Evolutionary conservation across 495 filamentous ascomycete species (phyloP).

Genomic region (Penicillium subrubescens): DNA sequence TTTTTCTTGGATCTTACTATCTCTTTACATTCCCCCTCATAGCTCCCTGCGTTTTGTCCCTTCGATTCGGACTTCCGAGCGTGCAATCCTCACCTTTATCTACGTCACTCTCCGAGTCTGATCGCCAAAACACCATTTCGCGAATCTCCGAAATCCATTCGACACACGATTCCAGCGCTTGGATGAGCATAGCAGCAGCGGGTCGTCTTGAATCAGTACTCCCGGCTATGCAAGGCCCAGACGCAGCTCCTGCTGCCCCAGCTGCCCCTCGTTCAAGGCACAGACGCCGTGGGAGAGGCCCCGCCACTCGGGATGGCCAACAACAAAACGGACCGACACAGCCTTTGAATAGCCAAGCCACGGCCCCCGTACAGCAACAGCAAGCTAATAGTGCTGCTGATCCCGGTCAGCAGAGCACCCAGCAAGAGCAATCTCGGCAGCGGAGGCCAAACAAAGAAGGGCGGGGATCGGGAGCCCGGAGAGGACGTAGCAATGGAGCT

Average conservation of each 20-base stretch:
- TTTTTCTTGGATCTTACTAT: not conserved
- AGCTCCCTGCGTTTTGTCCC: not conserved
- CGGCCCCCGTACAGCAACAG: constrained; percentile 12
- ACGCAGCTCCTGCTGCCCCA: constrained; percentile 14
- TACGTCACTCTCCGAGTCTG: not conserved
- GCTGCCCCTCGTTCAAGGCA: constrained; percentile 32
- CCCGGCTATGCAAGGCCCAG: constrained; percentile 27
- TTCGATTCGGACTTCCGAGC: not conserved
- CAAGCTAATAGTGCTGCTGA: constrained; percentile 5
- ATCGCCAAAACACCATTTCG: not conserved
- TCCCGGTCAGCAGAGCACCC: constrained; percentile 5
- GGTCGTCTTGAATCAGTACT: not conserved
- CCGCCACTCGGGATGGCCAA: constrained; percentile 28
- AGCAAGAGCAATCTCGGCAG: constrained; percentile 23
- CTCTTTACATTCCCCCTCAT: not conserved
- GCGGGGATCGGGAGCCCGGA: constrained; percentile 40
- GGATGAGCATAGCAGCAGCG: constrained; percentile 1
- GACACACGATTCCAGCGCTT: not conserved
- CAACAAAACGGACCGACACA: constrained; percentile 14
- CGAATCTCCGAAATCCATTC: not conserved
- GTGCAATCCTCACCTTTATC: not conserved
- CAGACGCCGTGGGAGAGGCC: constrained; percentile 39
- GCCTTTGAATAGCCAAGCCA: constrained; percentile 9
- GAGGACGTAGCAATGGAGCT: constrained; percentile 27
- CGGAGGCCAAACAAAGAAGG: constrained; percentile 40